Base-by-base conservation (phyloP, 495 filamentous ascomycete species). In the Tuber magnatum region DNA sequence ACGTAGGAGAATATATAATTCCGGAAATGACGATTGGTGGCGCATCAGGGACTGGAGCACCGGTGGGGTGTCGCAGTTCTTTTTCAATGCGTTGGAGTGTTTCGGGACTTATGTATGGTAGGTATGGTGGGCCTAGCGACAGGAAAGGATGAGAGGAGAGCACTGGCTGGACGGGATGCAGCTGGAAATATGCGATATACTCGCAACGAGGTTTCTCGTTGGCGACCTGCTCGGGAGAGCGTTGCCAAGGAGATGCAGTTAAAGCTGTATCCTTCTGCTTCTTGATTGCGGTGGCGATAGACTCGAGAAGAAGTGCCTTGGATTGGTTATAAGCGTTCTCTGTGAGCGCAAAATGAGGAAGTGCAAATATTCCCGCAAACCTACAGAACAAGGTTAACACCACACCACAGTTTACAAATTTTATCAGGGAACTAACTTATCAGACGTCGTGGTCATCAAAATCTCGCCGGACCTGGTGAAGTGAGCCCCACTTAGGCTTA, bases 1-100 rank as follows among this genome's bases (percentile, higher is more conserved):
- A 99, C 82, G 97, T 94, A 28, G 95, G 95, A 32, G 94, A 97
- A 84, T 94, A 99, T 24, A 95, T 87, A 1, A 96, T 87, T 69
- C 92, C 90, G 16, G 93, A 95, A 88, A 97, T 93, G 71, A 88
- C 86, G 43, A 97, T 88, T 8, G 86, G 85, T 24, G 95, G 93
- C 40, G 89, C 86, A 14, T 83, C 79, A 22, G 89, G 89, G 69
- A 91, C 86, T 6, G 91, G 90, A n/a, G 90, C 91, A 1, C 95
- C 95, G 71, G 90, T 92, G 6, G 94, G 94, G 79, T 88, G 92
- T 56, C 94, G 90, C 7, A 97, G 87, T 82, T 99, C 95, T 65
- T 89, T 84, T 83, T 99, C 95, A 77, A 97, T 88, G 77, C 88
- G 86, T 68, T 90, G 85, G 68, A 97, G 85, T 41, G 88, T 75